phyloP scores from a whole-genome alignment of 2,329 filamentous ascomycete species.

The Colletotrichum filicis region DNA sequence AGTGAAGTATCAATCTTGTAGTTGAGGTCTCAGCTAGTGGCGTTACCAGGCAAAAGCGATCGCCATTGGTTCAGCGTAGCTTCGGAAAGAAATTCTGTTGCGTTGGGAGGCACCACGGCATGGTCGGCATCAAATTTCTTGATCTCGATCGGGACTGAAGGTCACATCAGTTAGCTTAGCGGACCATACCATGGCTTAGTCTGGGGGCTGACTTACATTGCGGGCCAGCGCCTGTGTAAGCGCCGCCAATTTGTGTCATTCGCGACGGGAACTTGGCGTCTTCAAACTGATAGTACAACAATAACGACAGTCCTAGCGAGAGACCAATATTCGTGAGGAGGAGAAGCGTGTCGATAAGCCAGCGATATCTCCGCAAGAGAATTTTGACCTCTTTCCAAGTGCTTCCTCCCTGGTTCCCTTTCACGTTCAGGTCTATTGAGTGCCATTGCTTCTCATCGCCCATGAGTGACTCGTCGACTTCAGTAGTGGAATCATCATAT shows the following conservation, averaged over 20 bases:
- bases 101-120: conserved; percentile 51
- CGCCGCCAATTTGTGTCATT: conserved; percentile 50
- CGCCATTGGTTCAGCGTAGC: conserved; percentile 51
- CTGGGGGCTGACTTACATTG: conserved; percentile 41
- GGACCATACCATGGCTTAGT: neutral
- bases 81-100: conserved; percentile 51
- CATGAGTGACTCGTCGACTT: conserved; percentile 28
- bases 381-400: conserved; percentile 20
- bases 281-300: conserved; percentile 33
- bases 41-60: conserved; percentile 50
- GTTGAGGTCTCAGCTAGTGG: neutral
- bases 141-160: conserved; percentile 48
- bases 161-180: conserved; percentile 8
- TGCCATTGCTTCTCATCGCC: conserved; percentile 34
- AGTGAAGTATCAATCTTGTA: neutral
- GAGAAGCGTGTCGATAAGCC: conserved; percentile 31
- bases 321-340: conserved; percentile 30
- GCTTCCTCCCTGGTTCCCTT: neutral
- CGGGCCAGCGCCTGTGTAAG: conserved; percentile 49
- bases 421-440: conserved; percentile 8
- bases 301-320: conserved; percentile 22
- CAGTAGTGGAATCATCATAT: conserved; percentile 26
- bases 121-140: conserved; percentile 51
- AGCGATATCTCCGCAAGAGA: conserved; percentile 12
- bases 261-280: conserved; percentile 14